These are phyloP conservation scores for Aspergillus spinulosporus DNA, from an alignment of 2,329 filamentous ascomycete genomes.

Conservation along the genomic window DNA sequence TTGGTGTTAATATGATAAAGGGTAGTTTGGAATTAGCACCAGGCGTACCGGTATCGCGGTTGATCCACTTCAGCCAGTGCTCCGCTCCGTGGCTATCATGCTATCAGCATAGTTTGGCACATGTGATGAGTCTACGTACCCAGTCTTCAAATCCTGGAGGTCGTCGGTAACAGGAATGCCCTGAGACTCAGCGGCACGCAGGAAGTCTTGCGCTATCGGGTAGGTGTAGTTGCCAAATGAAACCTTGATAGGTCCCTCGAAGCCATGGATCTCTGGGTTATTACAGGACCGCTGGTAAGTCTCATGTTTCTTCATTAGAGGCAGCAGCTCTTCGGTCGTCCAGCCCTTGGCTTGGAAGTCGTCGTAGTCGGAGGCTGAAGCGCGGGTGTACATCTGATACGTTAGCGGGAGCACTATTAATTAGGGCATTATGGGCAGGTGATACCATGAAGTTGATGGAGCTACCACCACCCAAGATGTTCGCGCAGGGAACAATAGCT, in stretches of 20 bases:
- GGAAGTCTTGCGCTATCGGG: constrained; percentile 78
- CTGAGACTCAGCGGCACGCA: constrained; percentile 70
- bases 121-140: constrained; percentile 24
- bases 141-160: constrained; percentile 64
- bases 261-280: constrained; percentile 67
- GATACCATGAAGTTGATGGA: constrained; percentile 75
- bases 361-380: constrained; percentile 71
- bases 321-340: constrained; percentile 72
- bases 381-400: constrained; percentile 68
- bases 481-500: constrained; percentile 72
- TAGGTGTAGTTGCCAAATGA: constrained; percentile 81
- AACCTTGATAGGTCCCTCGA: constrained; percentile 78
- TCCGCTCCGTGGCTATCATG: constrained; percentile 63
- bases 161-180: constrained; percentile 75
- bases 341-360: constrained; percentile 80
- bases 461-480: constrained; percentile 70
- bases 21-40: neutral
- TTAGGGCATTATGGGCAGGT: neutral
- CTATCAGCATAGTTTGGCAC: neutral
- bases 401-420: neutral
- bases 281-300: constrained; percentile 69
- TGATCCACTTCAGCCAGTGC: constrained; percentile 87
- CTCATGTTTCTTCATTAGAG: constrained; percentile 78
- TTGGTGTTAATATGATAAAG: constrained; percentile 29
- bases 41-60: constrained; percentile 55